phyloP scores from a whole-genome alignment of 805 yeast species.

The Zygotorulaspora sp. region DNA sequence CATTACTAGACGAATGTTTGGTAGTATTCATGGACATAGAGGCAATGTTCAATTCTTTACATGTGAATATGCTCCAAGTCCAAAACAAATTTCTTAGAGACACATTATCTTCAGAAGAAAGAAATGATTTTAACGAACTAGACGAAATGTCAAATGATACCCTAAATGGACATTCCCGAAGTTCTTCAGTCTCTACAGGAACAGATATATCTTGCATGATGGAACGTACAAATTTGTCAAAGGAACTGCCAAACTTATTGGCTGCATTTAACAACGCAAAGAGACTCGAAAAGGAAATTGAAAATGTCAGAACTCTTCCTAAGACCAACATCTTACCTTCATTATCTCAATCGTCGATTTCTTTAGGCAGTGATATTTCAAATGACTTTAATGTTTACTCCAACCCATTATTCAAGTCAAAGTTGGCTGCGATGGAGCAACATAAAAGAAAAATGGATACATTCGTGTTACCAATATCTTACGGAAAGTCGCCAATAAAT shows the following conservation, averaged over 20 bases:
- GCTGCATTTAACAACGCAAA: constrained; percentile 63
- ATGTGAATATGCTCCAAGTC: constrained; percentile 34
- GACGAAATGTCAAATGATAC: constrained; percentile 9
- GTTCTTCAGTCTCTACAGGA: constrained; percentile 25
- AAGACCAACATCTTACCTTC: constrained; percentile 1
- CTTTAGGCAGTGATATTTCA: constrained; percentile 3
- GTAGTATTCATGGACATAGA: constrained; percentile 67
- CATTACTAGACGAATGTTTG: constrained; percentile 60
- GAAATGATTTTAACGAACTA: constrained; percentile 1
- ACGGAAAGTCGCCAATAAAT: constrained; percentile 1
- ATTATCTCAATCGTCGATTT: constrained; percentile 7
- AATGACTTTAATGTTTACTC: background rate
- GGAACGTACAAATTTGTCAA: constrained; percentile 52
- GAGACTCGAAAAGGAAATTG: constrained; percentile 50
- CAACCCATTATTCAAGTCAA: constrained; percentile 6
- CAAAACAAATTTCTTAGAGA: constrained; percentile 26
- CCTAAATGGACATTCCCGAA: constrained; percentile 13
- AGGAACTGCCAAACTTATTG: constrained; percentile 62
- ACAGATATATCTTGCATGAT: constrained; percentile 38
- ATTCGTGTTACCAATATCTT: constrained; percentile 4
- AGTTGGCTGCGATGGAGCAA: constrained; percentile 12
- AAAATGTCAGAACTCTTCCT: constrained; percentile 17
- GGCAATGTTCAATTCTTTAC: constrained; percentile 61
- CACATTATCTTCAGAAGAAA: constrained; percentile 4
- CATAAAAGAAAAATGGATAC: constrained; percentile 9